phyloP scores from a whole-genome alignment of 345 rosid genomes.

The Salix exigua region DNA sequence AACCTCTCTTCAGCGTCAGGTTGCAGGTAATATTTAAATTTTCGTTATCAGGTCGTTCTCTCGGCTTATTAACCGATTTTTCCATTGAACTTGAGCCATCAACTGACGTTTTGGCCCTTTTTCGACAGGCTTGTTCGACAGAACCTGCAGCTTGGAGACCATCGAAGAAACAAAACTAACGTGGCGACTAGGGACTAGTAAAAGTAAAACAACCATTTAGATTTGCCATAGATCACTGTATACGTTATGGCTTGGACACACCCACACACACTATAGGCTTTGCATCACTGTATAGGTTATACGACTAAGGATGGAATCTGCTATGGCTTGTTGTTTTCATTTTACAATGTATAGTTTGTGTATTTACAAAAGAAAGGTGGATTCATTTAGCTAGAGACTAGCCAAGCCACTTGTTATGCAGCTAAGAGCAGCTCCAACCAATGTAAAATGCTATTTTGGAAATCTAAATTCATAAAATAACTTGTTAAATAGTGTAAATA shows the following conservation, averaged over 20 bases:
- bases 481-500: too few relatives aligned
- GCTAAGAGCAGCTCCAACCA: neutral
- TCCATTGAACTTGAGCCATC: neutral
- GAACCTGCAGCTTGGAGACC: neutral
- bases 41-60: neutral
- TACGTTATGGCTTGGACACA: neutral
- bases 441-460: too few relatives aligned
- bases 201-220: neutral
- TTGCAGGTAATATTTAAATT: slow-evolving; percentile 36
- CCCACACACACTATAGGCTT: too few relatives aligned
- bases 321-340: neutral
- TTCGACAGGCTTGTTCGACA: slow-evolving; percentile 3
- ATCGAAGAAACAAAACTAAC: slow-evolving; percentile 6
- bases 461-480: too few relatives aligned
- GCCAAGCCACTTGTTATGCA: neutral
- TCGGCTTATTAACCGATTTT: neutral
- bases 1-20: slow-evolving; percentile 23
- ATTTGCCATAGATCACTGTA: neutral
- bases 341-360: neutral
- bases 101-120: neutral
- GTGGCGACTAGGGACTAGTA: neutral
- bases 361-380: neutral
- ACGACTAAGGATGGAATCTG: neutral
- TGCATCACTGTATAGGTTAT: neutral
- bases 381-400: neutral